Evolutionary conservation across 2,329 filamentous ascomycete species (phyloP), one percentile per base, ranked within the genome.

Genomic region (Stemphylium beticola): DNA sequence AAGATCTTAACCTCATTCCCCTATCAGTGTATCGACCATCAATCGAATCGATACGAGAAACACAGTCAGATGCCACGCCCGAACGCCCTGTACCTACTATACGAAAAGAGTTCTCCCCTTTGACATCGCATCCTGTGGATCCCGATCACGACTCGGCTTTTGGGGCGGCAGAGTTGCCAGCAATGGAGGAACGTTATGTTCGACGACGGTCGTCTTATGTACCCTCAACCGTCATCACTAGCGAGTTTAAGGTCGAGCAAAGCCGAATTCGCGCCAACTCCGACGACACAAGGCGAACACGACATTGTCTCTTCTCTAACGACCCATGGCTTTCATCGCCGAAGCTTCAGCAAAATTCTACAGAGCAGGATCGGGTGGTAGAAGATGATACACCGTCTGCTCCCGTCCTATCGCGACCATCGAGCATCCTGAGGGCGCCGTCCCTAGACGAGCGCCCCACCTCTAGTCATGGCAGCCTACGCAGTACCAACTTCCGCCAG

Each of bases 91-190:
- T 67, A 41, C 55, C 61, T 18, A 60, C 54, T 37, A 58, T 55
- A 37, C 49, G 60, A 47, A 65, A 39, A 37, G 57, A 63, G 18
- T 74, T 74, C 40, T 68, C 65, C 0, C 73, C 73, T 12, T 60
- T 75, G 26, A 49, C 67, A 22, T 74, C 71, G 14, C 66, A 75
- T 57, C 72, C 73, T 14, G 65, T 74, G 6, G 60, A 67, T 22
- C 57, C 60, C 22, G 37, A 50, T 4, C 49, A 54, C 11, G 65
- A 71, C 24, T 40, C 53, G 18, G 11, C 53, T 12, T 55, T 65
- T 10, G 54, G 61, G 39, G 49, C 64, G 20, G 46, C 54, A 41
- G 63, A 54, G 26, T 43, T 56, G 20, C 33, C 60, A 18, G 50
- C 44, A 10, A 40, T 51, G 8, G 54, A 58, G 38, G 50, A 59